Conservation (phyloP, 768 basidiomycete genomes). For the Hygrophorus russula region DNA sequence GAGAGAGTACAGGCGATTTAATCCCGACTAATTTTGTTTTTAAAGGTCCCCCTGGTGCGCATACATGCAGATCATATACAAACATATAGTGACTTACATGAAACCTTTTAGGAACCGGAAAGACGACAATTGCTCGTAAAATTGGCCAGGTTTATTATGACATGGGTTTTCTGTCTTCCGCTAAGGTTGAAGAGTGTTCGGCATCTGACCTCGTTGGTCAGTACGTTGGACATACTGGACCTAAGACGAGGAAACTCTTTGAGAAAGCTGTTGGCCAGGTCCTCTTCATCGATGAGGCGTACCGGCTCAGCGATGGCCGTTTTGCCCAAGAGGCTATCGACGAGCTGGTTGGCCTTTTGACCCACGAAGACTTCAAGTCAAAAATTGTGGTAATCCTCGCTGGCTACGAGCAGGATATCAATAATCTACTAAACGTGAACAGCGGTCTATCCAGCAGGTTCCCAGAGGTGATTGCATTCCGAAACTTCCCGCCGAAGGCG, state of each 20-base stretch:
- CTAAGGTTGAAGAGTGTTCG: conserved; percentile 56
- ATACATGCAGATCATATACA: neutral
- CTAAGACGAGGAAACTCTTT: conserved; percentile 47
- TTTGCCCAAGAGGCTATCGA: conserved; percentile 67
- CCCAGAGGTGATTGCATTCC: conserved; percentile 46
- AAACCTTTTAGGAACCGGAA: conserved; percentile 41
- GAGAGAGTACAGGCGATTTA: conserved; percentile 32
- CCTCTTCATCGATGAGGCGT: conserved; percentile 65
- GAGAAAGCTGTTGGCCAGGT: conserved; percentile 59
- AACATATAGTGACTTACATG: neutral
- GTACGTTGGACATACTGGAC: conserved; percentile 64
- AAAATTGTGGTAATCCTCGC: conserved; percentile 61
- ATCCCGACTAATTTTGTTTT: conserved; percentile 63
- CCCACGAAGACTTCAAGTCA: conserved; percentile 41
- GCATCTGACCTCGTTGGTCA: conserved; percentile 60
- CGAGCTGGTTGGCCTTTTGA: conserved; percentile 55
- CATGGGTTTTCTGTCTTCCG: conserved; percentile 39
- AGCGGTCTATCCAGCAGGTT: conserved; percentile 59
- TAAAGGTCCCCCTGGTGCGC: conserved; percentile 59
- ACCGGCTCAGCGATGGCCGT: conserved; percentile 45
- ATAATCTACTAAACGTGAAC: conserved; percentile 45
- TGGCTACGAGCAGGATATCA: conserved; percentile 62
- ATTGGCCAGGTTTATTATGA: conserved; percentile 53
- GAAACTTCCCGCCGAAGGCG: conserved; percentile 33
- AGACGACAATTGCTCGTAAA: conserved; percentile 52